phyloP scores from a whole-genome alignment of 73 alveolate genomes.

The Paramecium biaurelia region DNA sequence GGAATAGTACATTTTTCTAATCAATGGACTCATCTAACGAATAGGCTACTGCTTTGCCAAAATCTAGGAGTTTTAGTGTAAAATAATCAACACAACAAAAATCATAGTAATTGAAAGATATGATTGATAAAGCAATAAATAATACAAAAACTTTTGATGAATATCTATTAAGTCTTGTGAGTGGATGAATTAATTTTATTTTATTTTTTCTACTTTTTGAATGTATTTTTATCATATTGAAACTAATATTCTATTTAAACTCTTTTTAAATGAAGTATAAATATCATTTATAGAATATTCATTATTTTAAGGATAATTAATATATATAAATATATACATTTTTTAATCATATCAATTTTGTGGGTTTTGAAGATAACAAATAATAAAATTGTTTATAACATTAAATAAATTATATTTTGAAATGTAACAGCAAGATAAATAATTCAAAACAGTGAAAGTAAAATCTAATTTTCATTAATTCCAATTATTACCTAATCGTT shows the following conservation, averaged over 20 bases:
- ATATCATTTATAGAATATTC: too few relatives aligned
- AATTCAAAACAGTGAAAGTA: neutral
- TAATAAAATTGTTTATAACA: too few relatives aligned
- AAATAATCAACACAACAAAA: neutral
- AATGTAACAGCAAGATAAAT: neutral
- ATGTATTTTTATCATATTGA: neutral
- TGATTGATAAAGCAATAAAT: neutral
- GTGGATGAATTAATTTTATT: neutral
- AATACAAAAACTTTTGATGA: neutral
- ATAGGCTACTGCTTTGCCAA: neutral
- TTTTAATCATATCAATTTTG: too few relatives aligned
- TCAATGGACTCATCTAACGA: neutral
- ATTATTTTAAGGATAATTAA: neutral
- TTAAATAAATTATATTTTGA: neutral
- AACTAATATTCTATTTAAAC: neutral
- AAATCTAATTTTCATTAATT: neutral
- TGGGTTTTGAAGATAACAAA: too few relatives aligned
- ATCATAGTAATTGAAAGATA: neutral
- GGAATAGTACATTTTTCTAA: neutral
- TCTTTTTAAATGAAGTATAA: too few relatives aligned
- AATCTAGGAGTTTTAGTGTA: neutral
- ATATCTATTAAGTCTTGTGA: neutral
- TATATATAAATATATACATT: too few relatives aligned
- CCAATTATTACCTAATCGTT: neutral
- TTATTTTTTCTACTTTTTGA: neutral